Evolutionary conservation across 495 filamentous ascomycete genomes (phyloP).

Genomic region (Tuber calosporum): DNA sequence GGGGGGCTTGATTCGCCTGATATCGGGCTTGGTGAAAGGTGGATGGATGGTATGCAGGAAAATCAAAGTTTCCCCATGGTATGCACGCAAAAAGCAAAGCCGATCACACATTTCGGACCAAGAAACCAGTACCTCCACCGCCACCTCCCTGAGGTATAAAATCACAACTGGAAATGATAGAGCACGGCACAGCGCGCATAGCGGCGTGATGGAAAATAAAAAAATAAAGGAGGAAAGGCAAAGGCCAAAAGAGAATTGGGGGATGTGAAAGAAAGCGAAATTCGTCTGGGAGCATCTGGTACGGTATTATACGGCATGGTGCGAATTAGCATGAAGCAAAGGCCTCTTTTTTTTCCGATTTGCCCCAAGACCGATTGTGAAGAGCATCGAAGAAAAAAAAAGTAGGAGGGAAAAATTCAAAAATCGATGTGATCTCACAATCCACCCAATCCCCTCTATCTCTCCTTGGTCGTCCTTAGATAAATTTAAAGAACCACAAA

Average conservation of each 20-base stretch:
- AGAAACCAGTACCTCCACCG: background rate
- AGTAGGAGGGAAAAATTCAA: background rate
- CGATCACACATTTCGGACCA: background rate
- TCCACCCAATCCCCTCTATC: background rate
- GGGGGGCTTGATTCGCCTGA: background rate
- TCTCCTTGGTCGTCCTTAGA: background rate
- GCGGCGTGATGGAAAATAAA: background rate
- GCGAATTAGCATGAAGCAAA: background rate
- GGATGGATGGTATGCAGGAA: background rate
- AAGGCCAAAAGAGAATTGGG: background rate
- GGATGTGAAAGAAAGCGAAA: background rate
- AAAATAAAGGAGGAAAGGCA: background rate
- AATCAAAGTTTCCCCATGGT: background rate
- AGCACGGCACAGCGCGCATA: background rate
- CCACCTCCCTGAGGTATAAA: background rate
- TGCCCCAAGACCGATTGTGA: background rate
- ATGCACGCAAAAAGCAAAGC: constrained; percentile 5
- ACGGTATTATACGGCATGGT: background rate
- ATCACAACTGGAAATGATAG: background rate
- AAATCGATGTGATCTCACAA: background rate
- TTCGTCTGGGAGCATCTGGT: background rate
- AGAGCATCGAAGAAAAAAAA: background rate
- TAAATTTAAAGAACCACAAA: background rate
- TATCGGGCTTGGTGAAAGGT: background rate
- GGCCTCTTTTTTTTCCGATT: background rate